These are phyloP conservation scores for Ophiostoma populinum DNA, from an alignment of 2,329 filamentous ascomycete genomes.

Conservation along the genomic window DNA sequence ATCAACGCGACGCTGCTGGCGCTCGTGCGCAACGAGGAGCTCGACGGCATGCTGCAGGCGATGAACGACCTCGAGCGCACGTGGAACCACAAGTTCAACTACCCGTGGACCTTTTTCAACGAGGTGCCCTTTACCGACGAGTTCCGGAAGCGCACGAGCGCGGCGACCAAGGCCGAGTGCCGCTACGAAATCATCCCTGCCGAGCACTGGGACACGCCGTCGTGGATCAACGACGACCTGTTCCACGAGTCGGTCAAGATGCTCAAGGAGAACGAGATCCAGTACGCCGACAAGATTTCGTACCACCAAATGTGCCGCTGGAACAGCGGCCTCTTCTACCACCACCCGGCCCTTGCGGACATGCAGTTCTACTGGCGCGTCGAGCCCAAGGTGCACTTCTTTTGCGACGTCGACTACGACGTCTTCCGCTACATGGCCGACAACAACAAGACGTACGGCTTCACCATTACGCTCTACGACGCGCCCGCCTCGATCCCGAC, in stretches of 20 bases:
- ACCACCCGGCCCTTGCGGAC: constrained; percentile 71
- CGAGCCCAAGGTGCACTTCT: constrained; percentile 96
- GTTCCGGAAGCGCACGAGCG: constrained; percentile 70
- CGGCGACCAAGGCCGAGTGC: constrained; percentile 74
- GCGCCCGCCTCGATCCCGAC: constrained; percentile 69
- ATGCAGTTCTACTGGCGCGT: constrained; percentile 96
- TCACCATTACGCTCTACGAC: constrained; percentile 96
- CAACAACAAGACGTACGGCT: constrained; percentile 97
- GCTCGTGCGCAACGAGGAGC: constrained; percentile 81
- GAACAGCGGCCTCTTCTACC: constrained; percentile 97
- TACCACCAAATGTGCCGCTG: constrained; percentile 99
- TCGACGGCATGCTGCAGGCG: constrained; percentile 65
- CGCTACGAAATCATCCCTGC: constrained; percentile 79
- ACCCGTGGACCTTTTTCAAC: constrained; percentile 99
- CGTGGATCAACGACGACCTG: constrained; percentile 81
- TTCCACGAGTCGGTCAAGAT: constrained; percentile 72
- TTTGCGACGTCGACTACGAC: constrained; percentile 97
- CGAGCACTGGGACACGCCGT: constrained; percentile 83
- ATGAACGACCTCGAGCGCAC: constrained; percentile 87
- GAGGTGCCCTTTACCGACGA: constrained; percentile 85
- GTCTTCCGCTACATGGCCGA: constrained; percentile 97
- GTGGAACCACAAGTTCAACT: constrained; percentile 99
- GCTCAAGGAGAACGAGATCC: constrained; percentile 68
- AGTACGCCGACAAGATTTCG: constrained; percentile 75
- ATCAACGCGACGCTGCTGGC: constrained; percentile 88